A percentile compares a stretch with the other conserved stretches of the same genome.
Conservation (phyloP, 2,329 filamentous ascomycete species). For the Allantophomopsis cytisporea region DNA sequence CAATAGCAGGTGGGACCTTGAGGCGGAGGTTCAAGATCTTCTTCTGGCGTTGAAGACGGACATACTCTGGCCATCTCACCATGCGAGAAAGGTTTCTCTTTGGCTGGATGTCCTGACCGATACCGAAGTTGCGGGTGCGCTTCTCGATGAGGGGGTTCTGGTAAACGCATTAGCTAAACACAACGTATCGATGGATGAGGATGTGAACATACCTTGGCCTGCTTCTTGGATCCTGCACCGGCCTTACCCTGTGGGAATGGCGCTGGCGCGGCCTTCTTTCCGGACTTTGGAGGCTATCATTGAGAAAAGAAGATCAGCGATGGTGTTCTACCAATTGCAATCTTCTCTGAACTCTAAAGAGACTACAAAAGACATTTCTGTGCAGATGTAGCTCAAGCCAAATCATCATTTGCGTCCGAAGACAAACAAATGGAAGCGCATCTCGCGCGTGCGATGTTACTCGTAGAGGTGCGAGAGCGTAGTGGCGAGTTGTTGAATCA, state of each 20-base stretch:
- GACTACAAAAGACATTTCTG: slow-evolving; percentile 27
- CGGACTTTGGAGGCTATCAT: slow-evolving; percentile 98
- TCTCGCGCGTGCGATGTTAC: slow-evolving; percentile 20
- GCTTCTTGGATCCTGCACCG: slow-evolving; percentile 73
- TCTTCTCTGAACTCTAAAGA: slow-evolving; percentile 94
- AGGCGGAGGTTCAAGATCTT: slow-evolving; percentile 95
- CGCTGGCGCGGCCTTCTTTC: slow-evolving; percentile 96
- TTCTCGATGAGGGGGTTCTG: slow-evolving; percentile 99
- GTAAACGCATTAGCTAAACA: slow-evolving; percentile 5
- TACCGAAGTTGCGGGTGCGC: slow-evolving; percentile 92
- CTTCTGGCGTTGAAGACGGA: slow-evolving; percentile 42
- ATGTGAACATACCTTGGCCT: slow-evolving; percentile 67
- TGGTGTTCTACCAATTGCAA: slow-evolving; percentile 56
- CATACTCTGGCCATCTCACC: slow-evolving; percentile 99
- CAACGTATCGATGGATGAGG: neutral
- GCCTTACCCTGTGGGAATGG: slow-evolving; percentile 94
- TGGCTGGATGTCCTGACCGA: slow-evolving; percentile 98
- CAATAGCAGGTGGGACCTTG: slow-evolving; percentile 94
- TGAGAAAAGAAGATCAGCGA: slow-evolving; percentile 99
- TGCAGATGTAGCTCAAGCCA: slow-evolving; percentile 46
- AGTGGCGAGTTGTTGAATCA: slow-evolving; percentile 17
- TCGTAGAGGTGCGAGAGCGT: slow-evolving; percentile 22
- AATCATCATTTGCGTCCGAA: slow-evolving; percentile 34
- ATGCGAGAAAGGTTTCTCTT: slow-evolving; percentile 91
- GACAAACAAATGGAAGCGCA: slow-evolving; percentile 17